A percentile compares a stretch with the other conserved stretches of the same genome.
phyloP scores from a whole-genome alignment of 2,329 filamentous ascomycete species.

The Colletotrichum tanaceti region DNA sequence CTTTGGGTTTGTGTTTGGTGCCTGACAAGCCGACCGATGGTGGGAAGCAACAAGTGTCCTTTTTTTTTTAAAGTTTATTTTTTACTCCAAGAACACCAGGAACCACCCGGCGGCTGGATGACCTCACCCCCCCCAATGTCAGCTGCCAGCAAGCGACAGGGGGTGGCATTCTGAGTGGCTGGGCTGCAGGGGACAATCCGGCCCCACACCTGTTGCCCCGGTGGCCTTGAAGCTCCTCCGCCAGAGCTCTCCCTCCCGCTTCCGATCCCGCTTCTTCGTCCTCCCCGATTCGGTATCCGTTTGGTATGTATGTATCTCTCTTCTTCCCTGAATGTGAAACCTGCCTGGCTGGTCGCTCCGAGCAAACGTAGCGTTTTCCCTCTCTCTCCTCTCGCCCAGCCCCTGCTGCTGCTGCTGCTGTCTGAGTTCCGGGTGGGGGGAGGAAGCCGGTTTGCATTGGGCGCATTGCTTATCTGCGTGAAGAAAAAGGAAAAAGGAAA shows the following conservation, averaged over 20 bases:
- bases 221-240: conserved; percentile 9
- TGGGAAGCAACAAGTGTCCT: too few relatives aligned
- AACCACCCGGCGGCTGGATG: not conserved
- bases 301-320: not conserved
- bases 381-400: not conserved
- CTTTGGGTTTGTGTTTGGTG: not conserved
- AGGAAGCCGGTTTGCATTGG: not conserved
- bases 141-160: conserved; percentile 21
- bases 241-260: not conserved
- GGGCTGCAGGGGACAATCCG: conserved; percentile 21
- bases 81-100: not conserved
- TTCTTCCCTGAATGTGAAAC: conserved; percentile 22
- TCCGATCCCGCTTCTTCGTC: too few relatives aligned
- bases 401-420: not conserved
- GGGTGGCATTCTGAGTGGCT: conserved; percentile 33
- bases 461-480: not conserved
- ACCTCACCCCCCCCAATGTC: conserved; percentile 6
- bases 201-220: conserved; percentile 9
- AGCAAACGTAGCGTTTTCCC: not conserved
- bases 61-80: not conserved
- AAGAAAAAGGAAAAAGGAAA: not conserved
- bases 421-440: too few relatives aligned
- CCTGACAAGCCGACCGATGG: not conserved
- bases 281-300: too few relatives aligned
- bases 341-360: not conserved